phyloP scores from a whole-genome alignment of 768 basidiomycete genomes.

The Gymnopilus dilepis region DNA sequence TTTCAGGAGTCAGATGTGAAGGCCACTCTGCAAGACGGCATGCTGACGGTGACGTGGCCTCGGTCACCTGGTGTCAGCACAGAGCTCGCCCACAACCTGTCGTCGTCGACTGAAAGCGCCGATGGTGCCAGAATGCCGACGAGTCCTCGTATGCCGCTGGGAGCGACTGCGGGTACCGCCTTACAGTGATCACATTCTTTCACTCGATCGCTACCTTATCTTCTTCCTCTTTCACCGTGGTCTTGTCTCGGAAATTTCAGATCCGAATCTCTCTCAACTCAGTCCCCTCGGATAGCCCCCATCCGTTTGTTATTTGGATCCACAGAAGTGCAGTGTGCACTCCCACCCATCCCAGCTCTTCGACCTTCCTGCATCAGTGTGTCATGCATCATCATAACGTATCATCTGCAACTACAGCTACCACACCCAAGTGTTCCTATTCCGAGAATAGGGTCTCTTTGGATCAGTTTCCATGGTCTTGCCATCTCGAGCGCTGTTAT shows the following conservation, averaged over 20 bases:
- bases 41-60: slow-evolving; percentile 51
- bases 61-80: slow-evolving; percentile 24
- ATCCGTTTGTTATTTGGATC: not conserved
- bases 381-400: not conserved
- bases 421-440: not conserved
- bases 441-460: not conserved
- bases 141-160: slow-evolving; percentile 20
- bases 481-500: not conserved
- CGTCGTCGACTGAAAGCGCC: not conserved
- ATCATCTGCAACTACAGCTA: too few relatives aligned
- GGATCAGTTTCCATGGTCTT: not conserved
- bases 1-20: slow-evolving; percentile 41
- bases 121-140: slow-evolving; percentile 2
- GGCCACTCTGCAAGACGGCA: slow-evolving; percentile 43
- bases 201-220: not conserved
- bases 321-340: not conserved
- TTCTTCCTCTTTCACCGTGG: not conserved
- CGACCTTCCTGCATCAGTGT: not conserved
- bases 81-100: not conserved
- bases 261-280: not conserved
- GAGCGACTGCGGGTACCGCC: slow-evolving; percentile 23
- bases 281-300: not conserved
- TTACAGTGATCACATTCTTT: slow-evolving; percentile 8
- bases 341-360: not conserved
- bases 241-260: not conserved